Evolutionary conservation across 345 rosid species (phyloP), one percentile per base, ranked within the genome.

Genomic region (Erysimum cheiranthoides): DNA sequence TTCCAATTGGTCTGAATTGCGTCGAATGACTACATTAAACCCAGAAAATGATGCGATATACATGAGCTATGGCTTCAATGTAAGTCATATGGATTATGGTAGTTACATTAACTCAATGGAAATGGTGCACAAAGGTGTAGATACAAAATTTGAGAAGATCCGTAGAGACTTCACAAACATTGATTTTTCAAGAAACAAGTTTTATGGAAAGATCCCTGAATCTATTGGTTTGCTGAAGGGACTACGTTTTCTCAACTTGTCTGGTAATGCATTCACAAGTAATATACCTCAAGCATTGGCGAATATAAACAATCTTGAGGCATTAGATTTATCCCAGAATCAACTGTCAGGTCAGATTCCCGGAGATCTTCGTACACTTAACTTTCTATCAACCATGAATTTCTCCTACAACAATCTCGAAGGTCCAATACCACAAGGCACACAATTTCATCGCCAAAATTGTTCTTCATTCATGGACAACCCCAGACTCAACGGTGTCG

Each of bases 1-100:
- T 36, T 38, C 32, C 1, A 3, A 4, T 8, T 54, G 64, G 62
- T 1, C 0, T n/a, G n/a, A n/a, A n/a, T n/a, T n/a, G n/a, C n/a
- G n/a, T 8, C 12, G 1, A 8, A 39, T 25, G 49, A 17, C 2
- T 4, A 0, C 13, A 7, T 13, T 5, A 38, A 1, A 2, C 1
- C 0, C 0, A 1, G 5, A 30, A 18, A 0, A 5, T 5, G 27
- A 0, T 32, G 35, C 1, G 6, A 1, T 0, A n/a, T n/a, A n/a
- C n/a, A n/a, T n/a, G n/a, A n/a, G n/a, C n/a, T n/a, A n/a, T n/a
- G n/a, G n/a, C n/a, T n/a, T n/a, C n/a, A n/a, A n/a, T n/a, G n/a
- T n/a, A n/a, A n/a, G n/a, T n/a, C n/a, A n/a, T n/a, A n/a, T n/a
- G n/a, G n/a, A n/a, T n/a, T n/a, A n/a, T n/a, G n/a, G n/a, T n/a